A percentile compares a stretch with the other conserved stretches of the same genome.
Conservation (phyloP, 139 green algal species). For the Asterochloris erici region DNA sequence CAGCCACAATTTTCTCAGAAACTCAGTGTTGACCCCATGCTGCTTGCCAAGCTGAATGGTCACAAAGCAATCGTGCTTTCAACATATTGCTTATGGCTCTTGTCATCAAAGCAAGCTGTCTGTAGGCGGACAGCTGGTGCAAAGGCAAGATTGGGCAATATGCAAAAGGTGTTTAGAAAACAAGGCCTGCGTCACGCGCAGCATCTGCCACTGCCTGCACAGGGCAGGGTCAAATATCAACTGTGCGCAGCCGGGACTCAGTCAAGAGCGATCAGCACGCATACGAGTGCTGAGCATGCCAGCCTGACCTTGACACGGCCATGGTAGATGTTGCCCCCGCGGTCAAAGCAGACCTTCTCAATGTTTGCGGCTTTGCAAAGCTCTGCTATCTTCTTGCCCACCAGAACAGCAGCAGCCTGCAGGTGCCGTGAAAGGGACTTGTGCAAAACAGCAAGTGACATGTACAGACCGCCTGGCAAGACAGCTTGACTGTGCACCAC, state of each 20-base stretch:
- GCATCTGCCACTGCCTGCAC: constrained; percentile 85
- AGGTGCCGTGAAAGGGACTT: neutral
- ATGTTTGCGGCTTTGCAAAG: constrained; percentile 79
- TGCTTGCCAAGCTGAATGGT: no score
- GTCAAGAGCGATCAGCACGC: neutral
- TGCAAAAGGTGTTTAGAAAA: constrained; percentile 67
- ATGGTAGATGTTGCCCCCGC: constrained; percentile 94
- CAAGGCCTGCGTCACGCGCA: constrained; percentile 79
- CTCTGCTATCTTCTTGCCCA: constrained; percentile 90
- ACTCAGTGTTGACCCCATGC: no score
- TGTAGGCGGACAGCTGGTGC: no score
- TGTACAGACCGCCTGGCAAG: neutral
- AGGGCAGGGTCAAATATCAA: neutral
- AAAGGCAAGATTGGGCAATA: no score
- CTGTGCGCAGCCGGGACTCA: neutral
- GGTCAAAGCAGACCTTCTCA: constrained; percentile 88
- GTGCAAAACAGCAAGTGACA: neutral
- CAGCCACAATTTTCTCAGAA: no score
- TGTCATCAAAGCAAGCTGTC: no score
- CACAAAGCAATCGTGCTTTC: no score
- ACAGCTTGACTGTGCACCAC: neutral
- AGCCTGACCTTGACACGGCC: constrained; percentile 76
- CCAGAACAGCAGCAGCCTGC: constrained; percentile 69
- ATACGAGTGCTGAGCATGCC: neutral
- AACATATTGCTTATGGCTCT: no score